Base-by-base conservation (phyloP, 768 basidiomycete genomes). In the Grammothele lineata region DNA sequence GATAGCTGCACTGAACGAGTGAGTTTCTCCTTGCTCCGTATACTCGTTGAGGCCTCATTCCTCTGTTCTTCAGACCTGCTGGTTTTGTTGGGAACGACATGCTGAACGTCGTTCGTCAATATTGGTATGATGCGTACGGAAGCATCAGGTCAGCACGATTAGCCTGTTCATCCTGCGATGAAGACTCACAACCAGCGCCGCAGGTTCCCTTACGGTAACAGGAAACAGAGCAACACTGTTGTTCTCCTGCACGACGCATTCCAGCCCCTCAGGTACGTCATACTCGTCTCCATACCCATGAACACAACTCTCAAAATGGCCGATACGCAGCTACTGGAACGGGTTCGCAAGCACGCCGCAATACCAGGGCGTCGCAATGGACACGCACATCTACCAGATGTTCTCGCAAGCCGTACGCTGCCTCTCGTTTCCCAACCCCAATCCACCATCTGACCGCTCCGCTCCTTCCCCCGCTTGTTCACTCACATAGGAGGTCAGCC, bases 1-100 rank as follows among this genome's bases (percentile, higher is more conserved):
- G 38, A 90, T 92, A 43, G 85, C 83, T 18, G 80, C 87, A 1
- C 59, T 92, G 56, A 92, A 92, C 56, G 90, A 92, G 87, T 89
- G 51, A 26, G 69, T 60, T 19, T 27, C 21, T 22, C 26, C 3
- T 24, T 7, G 12, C 12, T 41, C 7, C 9, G 19, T 40, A 14
- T 15, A 22, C 18, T 25, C 23, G 32, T 36, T 21, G 14, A 39
- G 22, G 8, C 35, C 18, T 23, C 33, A 42, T n/a, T 15, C 39
- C 17, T 15, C 30, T 32, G 21, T 30, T 43, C 27, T 34, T 26
- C 53, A 89, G 87, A 61, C 87, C 87, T 10, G 85, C 85, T n/a
- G 87, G 87, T 8, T 88, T 72, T 57, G 61, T 75, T 48, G 78
- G 82, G 7, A 44, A 57, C 15, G 67, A 67, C 22, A 63, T 89